Conservation (phyloP, 2,329 filamentous ascomycete species). For the Sporothrix phasma region DNA sequence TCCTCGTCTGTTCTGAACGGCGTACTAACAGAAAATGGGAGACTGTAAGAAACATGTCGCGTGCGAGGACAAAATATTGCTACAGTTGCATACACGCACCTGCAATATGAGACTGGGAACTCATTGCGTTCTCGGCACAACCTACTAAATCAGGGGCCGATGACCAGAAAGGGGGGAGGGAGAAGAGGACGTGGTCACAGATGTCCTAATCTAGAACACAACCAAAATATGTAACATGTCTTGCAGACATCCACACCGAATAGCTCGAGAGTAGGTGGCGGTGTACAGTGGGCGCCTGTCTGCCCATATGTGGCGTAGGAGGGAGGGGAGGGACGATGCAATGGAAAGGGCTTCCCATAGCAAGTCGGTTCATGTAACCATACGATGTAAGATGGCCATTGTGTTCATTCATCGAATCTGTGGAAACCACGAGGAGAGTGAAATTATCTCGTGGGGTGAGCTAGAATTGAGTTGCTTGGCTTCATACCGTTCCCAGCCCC, state of each 20-base stretch:
- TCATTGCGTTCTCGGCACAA: neutral
- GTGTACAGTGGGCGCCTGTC: neutral
- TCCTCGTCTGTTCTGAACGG: no score
- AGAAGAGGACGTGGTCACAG: neutral
- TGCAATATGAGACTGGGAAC: neutral
- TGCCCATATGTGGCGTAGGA: neutral
- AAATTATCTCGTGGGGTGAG: neutral
- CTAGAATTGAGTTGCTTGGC: neutral
- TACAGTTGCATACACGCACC: neutral
- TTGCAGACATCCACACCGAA: neutral
- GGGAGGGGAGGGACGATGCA: neutral
- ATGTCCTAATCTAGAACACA: neutral
- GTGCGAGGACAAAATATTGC: neutral
- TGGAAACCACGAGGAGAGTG: neutral
- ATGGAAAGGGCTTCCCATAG: neutral
- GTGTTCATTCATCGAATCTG: neutral
- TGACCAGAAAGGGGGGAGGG: no score
- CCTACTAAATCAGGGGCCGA: neutral
- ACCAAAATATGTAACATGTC: neutral
- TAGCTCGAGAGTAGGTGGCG: neutral
- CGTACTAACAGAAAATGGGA: neutral
- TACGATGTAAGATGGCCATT: neutral
- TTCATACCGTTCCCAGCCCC: neutral
- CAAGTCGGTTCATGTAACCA: neutral
- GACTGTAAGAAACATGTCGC: neutral